Evolutionary conservation across 306 rosid genomes (phyloP), one percentile per base, ranked within the genome.

Genomic region (Cicer chorassanicum): DNA sequence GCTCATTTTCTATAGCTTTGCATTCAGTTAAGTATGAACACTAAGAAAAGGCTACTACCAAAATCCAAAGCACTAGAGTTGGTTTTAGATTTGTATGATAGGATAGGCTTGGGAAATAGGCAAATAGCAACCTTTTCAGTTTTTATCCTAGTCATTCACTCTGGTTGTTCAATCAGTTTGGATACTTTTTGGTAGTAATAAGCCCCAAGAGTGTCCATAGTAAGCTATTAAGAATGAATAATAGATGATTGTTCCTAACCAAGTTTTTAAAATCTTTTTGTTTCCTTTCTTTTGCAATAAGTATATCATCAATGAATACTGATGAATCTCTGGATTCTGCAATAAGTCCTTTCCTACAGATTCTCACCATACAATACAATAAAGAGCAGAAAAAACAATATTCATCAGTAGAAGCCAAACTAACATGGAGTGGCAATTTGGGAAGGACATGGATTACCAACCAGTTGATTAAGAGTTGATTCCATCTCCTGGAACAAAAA

Each of bases 381-480:
- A 59, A 29, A 29, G 15, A 59, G 43, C 44, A 34, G 43, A 7
- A 12, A 60, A 60, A 29, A 29, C 7, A 56, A 59, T 57, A n/a
- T 10, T 21, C 4, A 14, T 5, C 64, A 24, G 15, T 56, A 57
- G 16, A 60, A 53, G 29, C 34, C 29, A 53, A 60, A 6, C 65
- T 13, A 60, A 60, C 65, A 34, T 12, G 43, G 44, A 60, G 16
- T 13, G 6, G 18, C 2, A 60, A 60, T 34, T 34, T 6, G 38
- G 68, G 8, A 73, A 59, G 45, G 7, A 14, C 2, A 14, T 8
- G 15, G 59, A 60, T 45, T 46, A 74, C 79, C 14, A 38, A 74
- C 78, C 78, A 74, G 54, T 74, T 53, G 75, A 77, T 92, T 92
- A 43, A 89, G 85, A 1, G 68, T 79, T 1, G 93, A 66, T 53